Base-by-base conservation (phyloP, 495 filamentous ascomycete species). In the Parathielavia hyrcaniae region DNA sequence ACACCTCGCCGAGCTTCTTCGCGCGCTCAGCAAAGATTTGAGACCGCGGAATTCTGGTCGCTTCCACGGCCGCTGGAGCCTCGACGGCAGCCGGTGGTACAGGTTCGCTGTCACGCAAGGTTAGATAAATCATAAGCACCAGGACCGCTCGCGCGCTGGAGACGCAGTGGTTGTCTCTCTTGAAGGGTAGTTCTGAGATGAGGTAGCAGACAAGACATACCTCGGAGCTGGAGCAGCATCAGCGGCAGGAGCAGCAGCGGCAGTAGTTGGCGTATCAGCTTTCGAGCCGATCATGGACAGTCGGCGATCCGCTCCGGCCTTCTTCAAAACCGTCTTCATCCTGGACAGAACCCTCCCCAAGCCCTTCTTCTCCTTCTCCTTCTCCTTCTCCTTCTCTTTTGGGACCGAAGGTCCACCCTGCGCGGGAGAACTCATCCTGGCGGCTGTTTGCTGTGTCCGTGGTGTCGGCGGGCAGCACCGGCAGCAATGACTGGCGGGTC, bases 1-100 rank as follows among this genome's bases (percentile, higher is more conserved):
- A 90, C 63, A 86, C 85, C 61, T 86, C 83, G 64, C 88, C 88
- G 23, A 92, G 74, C 52, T 79, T 81, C 64, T 83, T 82, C 9
- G 86, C 83, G 58, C 83, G 84, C 63, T 89, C 86, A 63, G 86
- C 82, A 50, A 86, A 84, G 47, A 83, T 61, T 50, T 79, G 74
- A 39, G 69, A 61, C 44, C 74, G 69, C 30, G 75, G 75, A 26
- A 79, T 66, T 66, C 68, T 76, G 35, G 68, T 75, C 2, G 63
- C 57, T 5, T 55, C 55, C 32, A 54, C 62, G 12, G 62, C 48
- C 14, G 60, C 52, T n/a, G 59, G 57, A 22, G 26, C 53, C 52
- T 67, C 66, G 55, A 67, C 44, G 6, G 60, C 43, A 14, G 68
- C 62, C 50, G 73, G 66, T 45, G 61, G 39, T 1, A 54, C 52